A percentile compares a stretch with the other conserved stretches of the same genome.
These are phyloP conservation scores for Pseudovirgaria hyperparasitica DNA, from an alignment of 2,329 filamentous ascomycete genomes.

Conservation along the genomic window DNA sequence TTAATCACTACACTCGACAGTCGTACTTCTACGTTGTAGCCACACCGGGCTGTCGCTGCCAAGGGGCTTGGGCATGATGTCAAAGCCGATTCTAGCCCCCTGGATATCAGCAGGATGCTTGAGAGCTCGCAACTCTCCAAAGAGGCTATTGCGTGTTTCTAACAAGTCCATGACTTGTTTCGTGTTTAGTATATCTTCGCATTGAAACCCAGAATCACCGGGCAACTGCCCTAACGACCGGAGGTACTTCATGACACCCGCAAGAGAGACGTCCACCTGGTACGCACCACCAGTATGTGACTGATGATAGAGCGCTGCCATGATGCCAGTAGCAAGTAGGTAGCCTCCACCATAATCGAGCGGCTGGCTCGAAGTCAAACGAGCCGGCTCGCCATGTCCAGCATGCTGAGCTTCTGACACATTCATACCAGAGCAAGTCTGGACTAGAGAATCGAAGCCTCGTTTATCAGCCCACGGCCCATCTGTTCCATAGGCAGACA, in stretches of 20 bases:
- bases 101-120: conserved; percentile 36
- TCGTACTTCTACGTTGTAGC: conserved; percentile 8
- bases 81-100: conserved; percentile 35
- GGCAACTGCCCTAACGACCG: conserved; percentile 40
- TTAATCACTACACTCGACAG: too few species aligned
- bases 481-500: conserved; percentile 39
- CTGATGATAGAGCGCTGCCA: conserved; percentile 38
- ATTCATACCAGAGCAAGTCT: conserved; percentile 44
- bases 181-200: conserved; percentile 17
- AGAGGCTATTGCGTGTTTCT: conserved; percentile 32
- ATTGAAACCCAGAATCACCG: conserved; percentile 31
- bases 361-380: conserved; percentile 39
- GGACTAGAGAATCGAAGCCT: conserved; percentile 44
- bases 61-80: conserved; percentile 37
- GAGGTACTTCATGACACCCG: conserved; percentile 43
- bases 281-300: conserved; percentile 35
- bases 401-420: conserved; percentile 39
- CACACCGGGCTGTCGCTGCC: conserved; percentile 35
- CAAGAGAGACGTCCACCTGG: conserved; percentile 42
- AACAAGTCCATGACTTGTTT: conserved; percentile 23
- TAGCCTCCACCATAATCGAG: conserved; percentile 45
- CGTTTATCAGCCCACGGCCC: conserved; percentile 35
- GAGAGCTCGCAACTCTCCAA: conserved; percentile 36
- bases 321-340: conserved; percentile 40
- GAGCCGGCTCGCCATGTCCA: conserved; percentile 26